phyloP scores from a whole-genome alignment of 2,329 filamentous ascomycete species.

The Alternaria ethzedia region DNA sequence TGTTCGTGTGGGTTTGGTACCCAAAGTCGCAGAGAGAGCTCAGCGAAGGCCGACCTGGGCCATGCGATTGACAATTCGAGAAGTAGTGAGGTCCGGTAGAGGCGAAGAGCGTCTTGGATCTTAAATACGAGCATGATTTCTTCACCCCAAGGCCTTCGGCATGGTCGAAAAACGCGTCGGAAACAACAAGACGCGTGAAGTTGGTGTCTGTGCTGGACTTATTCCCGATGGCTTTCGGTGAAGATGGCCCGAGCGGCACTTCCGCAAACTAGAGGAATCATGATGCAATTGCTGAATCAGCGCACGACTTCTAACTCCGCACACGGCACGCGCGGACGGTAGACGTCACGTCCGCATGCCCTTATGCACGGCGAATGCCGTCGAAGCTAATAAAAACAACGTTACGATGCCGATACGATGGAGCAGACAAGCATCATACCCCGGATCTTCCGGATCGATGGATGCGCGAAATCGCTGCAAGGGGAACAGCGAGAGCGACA shows the following conservation, averaged over 20 bases:
- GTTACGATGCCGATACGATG: neutral
- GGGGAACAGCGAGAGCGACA: neutral
- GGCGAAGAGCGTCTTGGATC: neutral
- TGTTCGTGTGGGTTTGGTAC: neutral
- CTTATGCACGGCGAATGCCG: too few species aligned
- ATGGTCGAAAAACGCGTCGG: neutral
- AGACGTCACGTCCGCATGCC: neutral
- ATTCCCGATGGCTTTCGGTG: neutral
- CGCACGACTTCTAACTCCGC: neutral
- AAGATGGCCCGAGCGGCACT: neutral
- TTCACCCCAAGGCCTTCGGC: neutral
- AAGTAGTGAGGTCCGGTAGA: neutral
- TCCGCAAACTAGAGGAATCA: neutral
- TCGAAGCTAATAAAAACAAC: neutral
- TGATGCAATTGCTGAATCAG: neutral
- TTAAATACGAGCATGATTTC: neutral
- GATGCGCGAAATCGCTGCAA: neutral
- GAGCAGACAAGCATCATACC: neutral
- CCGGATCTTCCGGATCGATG: neutral
- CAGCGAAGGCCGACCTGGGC: neutral
- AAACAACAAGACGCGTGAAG: too few species aligned
- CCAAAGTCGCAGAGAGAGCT: neutral
- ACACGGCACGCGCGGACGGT: neutral
- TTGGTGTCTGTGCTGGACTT: neutral
- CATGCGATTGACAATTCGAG: neutral